Base-by-base conservation (phyloP, 805 yeast species). In the Yamadazyma phyllophila region DNA sequence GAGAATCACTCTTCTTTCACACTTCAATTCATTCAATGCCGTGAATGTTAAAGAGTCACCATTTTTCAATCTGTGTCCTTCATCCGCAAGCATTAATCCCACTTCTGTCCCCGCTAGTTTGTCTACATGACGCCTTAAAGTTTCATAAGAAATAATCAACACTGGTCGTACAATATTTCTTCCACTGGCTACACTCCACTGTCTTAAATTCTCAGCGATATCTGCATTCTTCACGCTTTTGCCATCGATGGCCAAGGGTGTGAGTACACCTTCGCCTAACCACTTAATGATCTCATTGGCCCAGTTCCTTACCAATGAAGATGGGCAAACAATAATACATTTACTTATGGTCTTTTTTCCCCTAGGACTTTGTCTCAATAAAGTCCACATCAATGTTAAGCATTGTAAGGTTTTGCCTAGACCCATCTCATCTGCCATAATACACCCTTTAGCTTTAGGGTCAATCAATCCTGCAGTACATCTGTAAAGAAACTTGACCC, bases 341-440 rank as follows among this genome's bases (percentile, higher is more conserved):
- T 94, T 94, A 43, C 85, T 88, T 13, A 94, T 94, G 1, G 96
- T 83, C 43, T 83, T 81, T 53, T 76, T 81, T 5, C 88, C 88
- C 43, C 91, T 78, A 1, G 98, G 98, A 7, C 96, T 83, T 62
- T 92, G 99, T 50, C 79, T 80, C 40, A 92, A 71, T 40, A 92
- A 62, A 0, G 97, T 92, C 98, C 98, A 92, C 87, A 91, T 76
- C 27, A 92, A 71, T 0, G 97, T 76, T 29, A 92, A 76, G 63
- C 98, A 92, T 61, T 89, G 97, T 20, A 89, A 71, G 0, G 97
- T 89, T 60, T 89, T 89, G 20, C 97, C 97, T 33, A 89, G 71
- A 3, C 97, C 97, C 97, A 90, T 90, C 63, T 88, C 97, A 67
- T 90, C 97, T 0, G 97, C 97, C 98, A 92, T 92, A 41, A 92